Evolutionary conservation across 768 basidiomycete species (phyloP).

Genomic region (Suillus decipiens): DNA sequence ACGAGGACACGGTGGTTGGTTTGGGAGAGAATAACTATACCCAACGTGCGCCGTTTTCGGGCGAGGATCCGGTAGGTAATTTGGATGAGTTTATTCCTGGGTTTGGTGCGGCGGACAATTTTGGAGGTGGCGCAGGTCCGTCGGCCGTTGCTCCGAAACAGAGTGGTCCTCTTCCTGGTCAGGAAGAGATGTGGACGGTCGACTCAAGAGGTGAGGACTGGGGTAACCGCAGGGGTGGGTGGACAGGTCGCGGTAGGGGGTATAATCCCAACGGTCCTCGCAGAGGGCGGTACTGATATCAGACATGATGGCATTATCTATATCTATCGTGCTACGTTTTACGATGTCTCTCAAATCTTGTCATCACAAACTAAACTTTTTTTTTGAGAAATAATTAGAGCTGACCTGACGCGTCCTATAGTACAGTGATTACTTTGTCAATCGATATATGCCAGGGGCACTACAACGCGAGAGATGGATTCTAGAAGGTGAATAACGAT

Average conservation of each 20-base stretch:
- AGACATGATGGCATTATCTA: background rate
- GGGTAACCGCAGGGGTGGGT: constrained; percentile 34
- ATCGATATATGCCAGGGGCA: background rate
- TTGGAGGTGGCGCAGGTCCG: constrained; percentile 23
- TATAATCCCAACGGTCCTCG: constrained; percentile 26
- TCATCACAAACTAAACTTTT: background rate
- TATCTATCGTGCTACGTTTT: background rate
- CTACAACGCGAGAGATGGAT: background rate
- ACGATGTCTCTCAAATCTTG: background rate
- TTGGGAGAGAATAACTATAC: constrained; percentile 19
- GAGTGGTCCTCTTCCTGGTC: constrained; percentile 43
- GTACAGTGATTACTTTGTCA: background rate
- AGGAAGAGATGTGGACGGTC: constrained; percentile 52
- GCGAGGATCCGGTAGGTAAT: constrained; percentile 29
- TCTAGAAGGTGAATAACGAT: background rate
- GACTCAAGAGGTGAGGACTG: constrained; percentile 40
- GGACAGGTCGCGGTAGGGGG: constrained; percentile 38
- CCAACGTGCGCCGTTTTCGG: constrained; percentile 26
- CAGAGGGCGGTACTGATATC: constrained; percentile 28
- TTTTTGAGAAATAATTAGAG: background rate
- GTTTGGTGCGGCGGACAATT: constrained; percentile 43
- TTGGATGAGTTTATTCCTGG: constrained; percentile 69
- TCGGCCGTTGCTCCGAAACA: constrained; percentile 36
- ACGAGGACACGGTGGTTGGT: constrained; percentile 38
- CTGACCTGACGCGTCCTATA: background rate